Evolutionary conservation across 495 filamentous ascomycete genomes (phyloP), one percentile per base, ranked within the genome.

Genomic region (Letharia columbiana): DNA sequence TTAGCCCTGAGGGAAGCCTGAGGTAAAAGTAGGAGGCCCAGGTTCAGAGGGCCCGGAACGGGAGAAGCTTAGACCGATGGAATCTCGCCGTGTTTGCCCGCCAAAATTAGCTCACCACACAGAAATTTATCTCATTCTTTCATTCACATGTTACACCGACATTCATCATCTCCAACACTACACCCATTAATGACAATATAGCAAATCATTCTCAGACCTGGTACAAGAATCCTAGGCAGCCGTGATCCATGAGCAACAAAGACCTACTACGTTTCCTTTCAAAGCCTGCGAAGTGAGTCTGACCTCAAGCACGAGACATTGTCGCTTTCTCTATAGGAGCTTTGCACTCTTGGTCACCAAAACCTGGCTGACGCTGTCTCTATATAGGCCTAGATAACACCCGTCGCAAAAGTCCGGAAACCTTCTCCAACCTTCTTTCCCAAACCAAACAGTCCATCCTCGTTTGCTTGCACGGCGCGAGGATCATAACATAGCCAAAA

Each of bases 211-310:
- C 15, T 12, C 9, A 47, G 20, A 42, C 15, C 61, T 59, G 13
- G 13, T 31, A n/a, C 11, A 62, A 40, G 12, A 13, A 60, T 28
- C 28, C 23, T 31, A 12, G 9, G 33, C 44, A 71, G 68, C 68
- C 72, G 72, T 75, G 79, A 86, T 89, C 84, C 84, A 97, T 96
- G 93, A 93, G 84, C 87, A 87, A 86, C 77, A 87, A 86, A 81
- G 91, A 96, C 77, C 87, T 96, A 71, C 85, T 97, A 73, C 90
- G 91, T 80, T 92, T 96, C 81, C 85, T 97, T 69, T 96, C 91
- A 68, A 95, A 95, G 82, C 93, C 92, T 73, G 91, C 90, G 75
- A 96, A 96, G 92, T 98, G 78, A 76, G 89, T 81, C 62, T 70
- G 44, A 50, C 28, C 39, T 61, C 52, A 47, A 41, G 65, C 62